Evolutionary conservation across 106 monocot species (phyloP).

Genomic region (Chionographis japonica): DNA sequence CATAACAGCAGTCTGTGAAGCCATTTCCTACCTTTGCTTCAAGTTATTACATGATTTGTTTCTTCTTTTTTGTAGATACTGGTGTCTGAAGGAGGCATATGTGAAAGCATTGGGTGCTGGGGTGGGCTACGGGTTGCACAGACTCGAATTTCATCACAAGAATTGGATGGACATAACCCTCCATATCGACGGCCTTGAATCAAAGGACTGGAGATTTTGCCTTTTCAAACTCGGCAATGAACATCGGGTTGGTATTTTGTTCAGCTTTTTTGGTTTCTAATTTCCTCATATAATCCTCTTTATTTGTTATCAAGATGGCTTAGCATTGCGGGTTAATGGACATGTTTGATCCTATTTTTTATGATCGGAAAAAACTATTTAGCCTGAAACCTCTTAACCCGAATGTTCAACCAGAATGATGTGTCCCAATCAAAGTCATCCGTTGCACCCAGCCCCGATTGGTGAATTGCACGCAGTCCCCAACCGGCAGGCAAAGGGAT

Average conservation of each 20-base stretch:
- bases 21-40: not conserved
- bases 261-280: not conserved
- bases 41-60: not conserved
- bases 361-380: not conserved
- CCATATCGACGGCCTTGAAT: constrained; percentile 56
- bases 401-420: too few relatives aligned
- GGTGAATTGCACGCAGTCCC: too few relatives aligned
- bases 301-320: too few relatives aligned
- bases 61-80: constrained; percentile 46
- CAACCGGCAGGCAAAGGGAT: too few relatives aligned
- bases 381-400: too few relatives aligned
- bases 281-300: too few relatives aligned
- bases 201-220: constrained; percentile 62
- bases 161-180: constrained; percentile 64
- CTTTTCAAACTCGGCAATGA: constrained; percentile 44
- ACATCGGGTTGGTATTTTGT: constrained; percentile 54
- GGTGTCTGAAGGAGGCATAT: constrained; percentile 90
- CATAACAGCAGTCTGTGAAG: not conserved
- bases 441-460: too few relatives aligned
- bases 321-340: too few relatives aligned
- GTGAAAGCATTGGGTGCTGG: constrained; percentile 80
- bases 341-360: not conserved
- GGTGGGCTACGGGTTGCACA: constrained; percentile 55
- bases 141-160: constrained; percentile 65
- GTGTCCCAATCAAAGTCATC: too few relatives aligned